Evolutionary conservation across 108 stramenopile species (phyloP).

Genomic region (Nitzschia palea): DNA sequence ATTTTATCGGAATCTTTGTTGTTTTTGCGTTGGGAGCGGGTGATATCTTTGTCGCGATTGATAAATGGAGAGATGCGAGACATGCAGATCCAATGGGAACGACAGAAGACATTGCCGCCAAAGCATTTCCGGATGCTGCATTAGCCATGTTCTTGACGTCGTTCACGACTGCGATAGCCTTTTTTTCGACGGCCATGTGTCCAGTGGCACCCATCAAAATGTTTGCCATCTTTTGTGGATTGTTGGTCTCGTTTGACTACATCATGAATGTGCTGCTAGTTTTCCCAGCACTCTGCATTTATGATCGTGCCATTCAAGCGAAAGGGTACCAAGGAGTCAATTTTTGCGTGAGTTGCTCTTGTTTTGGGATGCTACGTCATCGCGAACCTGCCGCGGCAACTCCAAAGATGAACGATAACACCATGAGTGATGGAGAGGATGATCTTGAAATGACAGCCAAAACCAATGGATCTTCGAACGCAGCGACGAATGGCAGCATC

Average conservation of each 20-base stretch:
- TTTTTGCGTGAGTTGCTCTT: background rate
- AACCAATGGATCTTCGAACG: background rate
- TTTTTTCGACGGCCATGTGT: conserved; percentile 53
- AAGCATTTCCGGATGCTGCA: conserved; percentile 52
- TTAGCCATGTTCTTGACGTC: conserved; percentile 52
- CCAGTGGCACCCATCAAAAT: conserved; percentile 45
- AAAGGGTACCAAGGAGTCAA: background rate
- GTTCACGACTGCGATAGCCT: conserved; percentile 47
- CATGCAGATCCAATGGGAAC: conserved; percentile 14
- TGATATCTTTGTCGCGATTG: conserved; percentile 48
- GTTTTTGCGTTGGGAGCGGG: conserved; percentile 57
- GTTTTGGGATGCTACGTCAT: background rate
- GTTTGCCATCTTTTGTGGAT: conserved; percentile 64
- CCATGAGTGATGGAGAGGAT: conserved; percentile 11
- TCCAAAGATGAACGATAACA: background rate
- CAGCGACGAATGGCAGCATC: background rate
- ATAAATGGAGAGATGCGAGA: conserved; percentile 54
- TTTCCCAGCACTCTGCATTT: conserved; percentile 56
- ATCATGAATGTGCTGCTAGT: conserved; percentile 43
- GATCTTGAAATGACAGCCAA: conserved; percentile 1
- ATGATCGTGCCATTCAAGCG: conserved; percentile 23
- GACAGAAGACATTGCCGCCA: conserved; percentile 45
- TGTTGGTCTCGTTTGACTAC: conserved; percentile 49
- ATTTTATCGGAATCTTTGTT: conserved; percentile 59
- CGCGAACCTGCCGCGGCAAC: background rate